Conservation (phyloP, 768 basidiomycete genomes). For the Lactarius sanguifluus region DNA sequence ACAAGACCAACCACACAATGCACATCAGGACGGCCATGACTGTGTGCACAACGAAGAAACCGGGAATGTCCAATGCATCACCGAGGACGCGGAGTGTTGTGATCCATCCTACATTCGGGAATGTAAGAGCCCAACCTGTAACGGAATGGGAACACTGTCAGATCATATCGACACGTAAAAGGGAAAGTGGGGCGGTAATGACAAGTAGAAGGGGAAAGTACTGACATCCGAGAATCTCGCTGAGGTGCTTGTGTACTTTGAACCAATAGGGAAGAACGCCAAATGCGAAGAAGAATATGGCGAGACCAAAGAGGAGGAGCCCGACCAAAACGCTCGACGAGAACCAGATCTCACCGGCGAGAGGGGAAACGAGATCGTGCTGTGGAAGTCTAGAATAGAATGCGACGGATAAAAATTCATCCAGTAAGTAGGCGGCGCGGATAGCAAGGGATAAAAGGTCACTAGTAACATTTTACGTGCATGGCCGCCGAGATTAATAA, state of each 20-base stretch:
- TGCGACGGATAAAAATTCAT: background rate
- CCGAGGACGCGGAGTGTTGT: slow-evolving; percentile 43
- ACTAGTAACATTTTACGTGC: slow-evolving; percentile 41
- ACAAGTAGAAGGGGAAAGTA: background rate
- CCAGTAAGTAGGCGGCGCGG: background rate
- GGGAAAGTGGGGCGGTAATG: background rate
- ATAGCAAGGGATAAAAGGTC: background rate
- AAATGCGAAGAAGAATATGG: slow-evolving; percentile 48
- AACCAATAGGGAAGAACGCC: slow-evolving; percentile 49
- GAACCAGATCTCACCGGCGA: slow-evolving; percentile 49
- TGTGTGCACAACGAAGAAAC: slow-evolving; percentile 42
- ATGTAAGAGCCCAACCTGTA: slow-evolving; percentile 47
- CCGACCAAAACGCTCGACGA: slow-evolving; percentile 41
- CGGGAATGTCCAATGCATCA: slow-evolving; percentile 42
- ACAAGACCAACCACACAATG: slow-evolving; percentile 43
- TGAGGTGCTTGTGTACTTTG: slow-evolving; percentile 47
- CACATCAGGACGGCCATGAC: slow-evolving; percentile 45
- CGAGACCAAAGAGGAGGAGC: slow-evolving; percentile 46
- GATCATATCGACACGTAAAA: slow-evolving; percentile 1
- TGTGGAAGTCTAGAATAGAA: slow-evolving; percentile 35
- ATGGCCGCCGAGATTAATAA: slow-evolving; percentile 45
- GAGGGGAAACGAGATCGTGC: slow-evolving; percentile 39
- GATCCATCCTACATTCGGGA: slow-evolving; percentile 53
- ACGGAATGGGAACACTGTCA: background rate
- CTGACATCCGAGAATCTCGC: slow-evolving; percentile 49